Evolutionary conservation across 2,329 filamentous ascomycete species (phyloP).

Genomic region (Diaporthe sp.): DNA sequence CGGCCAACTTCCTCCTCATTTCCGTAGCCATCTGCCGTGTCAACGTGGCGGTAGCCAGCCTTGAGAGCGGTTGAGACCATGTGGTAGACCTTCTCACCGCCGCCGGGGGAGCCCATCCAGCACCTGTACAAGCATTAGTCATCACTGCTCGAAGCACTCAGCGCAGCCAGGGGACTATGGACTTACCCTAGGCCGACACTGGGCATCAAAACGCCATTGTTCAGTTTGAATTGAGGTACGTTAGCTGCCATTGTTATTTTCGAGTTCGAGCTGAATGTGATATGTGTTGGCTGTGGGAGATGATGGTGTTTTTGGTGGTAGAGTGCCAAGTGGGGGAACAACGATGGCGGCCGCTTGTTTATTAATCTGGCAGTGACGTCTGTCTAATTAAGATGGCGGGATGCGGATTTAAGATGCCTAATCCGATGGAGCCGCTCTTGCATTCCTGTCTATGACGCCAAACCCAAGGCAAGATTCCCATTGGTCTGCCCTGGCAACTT

Average conservation of each 20-base stretch:
- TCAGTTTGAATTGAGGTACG: slow-evolving; percentile 36
- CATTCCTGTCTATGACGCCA: slow-evolving; percentile 19
- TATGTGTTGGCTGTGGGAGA: not conserved
- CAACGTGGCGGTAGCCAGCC: slow-evolving; percentile 50
- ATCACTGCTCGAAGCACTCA: not conserved
- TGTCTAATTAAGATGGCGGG: not conserved
- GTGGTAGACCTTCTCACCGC: slow-evolving; percentile 31
- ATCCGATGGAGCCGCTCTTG: slow-evolving; percentile 7
- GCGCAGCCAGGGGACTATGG: not conserved
- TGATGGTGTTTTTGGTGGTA: not conserved
- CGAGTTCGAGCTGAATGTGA: not conserved
- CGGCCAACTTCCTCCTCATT: slow-evolving; percentile 49
- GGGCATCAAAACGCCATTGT: slow-evolving; percentile 37
- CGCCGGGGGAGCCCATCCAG: slow-evolving; percentile 36
- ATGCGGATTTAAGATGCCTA: not conserved
- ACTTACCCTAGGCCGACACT: slow-evolving; percentile 38
- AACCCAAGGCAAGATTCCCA: not conserved
- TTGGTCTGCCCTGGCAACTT: not conserved
- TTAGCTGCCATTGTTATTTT: slow-evolving; percentile 30
- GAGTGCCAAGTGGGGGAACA: not conserved
- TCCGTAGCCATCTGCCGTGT: slow-evolving; percentile 48
- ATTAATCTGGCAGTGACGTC: not conserved
- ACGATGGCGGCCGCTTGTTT: not conserved
- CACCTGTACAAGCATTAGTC: slow-evolving; percentile 28
- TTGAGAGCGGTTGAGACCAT: slow-evolving; percentile 48